Evolutionary conservation across 2,329 filamentous ascomycete genomes (phyloP), one percentile per base, ranked within the genome.

Genomic region (Microdochium nivale): DNA sequence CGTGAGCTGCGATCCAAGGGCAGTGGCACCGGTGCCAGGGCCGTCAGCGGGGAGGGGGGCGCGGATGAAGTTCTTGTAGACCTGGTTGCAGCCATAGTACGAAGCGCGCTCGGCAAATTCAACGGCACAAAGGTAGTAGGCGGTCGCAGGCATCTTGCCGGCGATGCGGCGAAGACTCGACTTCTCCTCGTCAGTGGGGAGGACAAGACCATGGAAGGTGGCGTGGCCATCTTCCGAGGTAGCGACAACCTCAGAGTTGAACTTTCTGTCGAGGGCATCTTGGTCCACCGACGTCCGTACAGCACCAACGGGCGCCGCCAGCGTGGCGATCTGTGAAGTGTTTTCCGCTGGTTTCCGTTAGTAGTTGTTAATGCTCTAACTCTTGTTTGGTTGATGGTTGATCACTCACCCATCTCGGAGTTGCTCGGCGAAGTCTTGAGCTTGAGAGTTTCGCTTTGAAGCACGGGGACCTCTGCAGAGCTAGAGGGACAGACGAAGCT

Each of bases 11-110:
- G 58, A 59, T n/a, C 65, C 55, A 3, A 59, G 62, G 8, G 56
- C 57, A 1, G 56, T 56, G 30, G 73, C 66, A 23, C 62, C 62
- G 19, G 58, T 58, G 4, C 57, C 60, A 2, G 61, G 59, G 7
- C 70, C 69, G 24, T 32, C 33, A 13, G 65, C 59, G 0, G 78
- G 78, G 2, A 81, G 61, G 24, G 73, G 71, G 8, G 73, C 74
- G 46, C 79, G 70, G 58, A 81, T 71, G 59, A 76, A 81, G 59
- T 81, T 81, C 51, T 70, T 69, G 62, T 78, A 78, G n/a, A 64
- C 64, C 1, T 70, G 70, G 50, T 69, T 65, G n/a, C 69, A 70
- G 40, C 75, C 75, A 56, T 76, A 78, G 63, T 77, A 79, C 0
- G 74, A 77, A 1, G 74, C 74, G 21, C 76, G 69, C 58, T 79